These are phyloP conservation scores for Rutstroemia sp. DNA, from an alignment of 2,329 filamentous ascomycete species.

Conservation along the genomic window DNA sequence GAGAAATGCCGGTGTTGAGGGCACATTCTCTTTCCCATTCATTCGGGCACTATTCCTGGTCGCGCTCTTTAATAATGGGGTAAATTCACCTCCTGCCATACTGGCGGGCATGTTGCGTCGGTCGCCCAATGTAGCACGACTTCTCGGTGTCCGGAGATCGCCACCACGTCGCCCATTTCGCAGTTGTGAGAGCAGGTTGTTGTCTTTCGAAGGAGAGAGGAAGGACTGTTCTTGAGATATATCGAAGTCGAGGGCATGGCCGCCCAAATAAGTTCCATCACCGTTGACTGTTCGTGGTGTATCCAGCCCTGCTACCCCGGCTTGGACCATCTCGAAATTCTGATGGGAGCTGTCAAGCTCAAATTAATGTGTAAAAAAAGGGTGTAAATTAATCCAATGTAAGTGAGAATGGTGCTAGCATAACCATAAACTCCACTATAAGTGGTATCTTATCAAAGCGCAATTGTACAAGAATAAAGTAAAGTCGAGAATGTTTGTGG, in stretches of 20 bases:
- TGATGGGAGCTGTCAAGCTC: slow-evolving; percentile 16
- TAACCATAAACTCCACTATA: slow-evolving; percentile 26
- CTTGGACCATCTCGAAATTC: slow-evolving; percentile 50
- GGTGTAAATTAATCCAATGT: slow-evolving; percentile 15
- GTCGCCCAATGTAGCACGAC: slow-evolving; percentile 61
- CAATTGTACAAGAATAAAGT: slow-evolving; percentile 5
- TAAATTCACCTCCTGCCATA: slow-evolving; percentile 73
- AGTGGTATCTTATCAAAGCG: slow-evolving; percentile 11
- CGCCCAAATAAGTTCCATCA: slow-evolving; percentile 73
- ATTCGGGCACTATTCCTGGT: slow-evolving; percentile 63
- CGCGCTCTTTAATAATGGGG: slow-evolving; percentile 80
- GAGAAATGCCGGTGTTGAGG: slow-evolving; percentile 62
- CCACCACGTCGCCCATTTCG: slow-evolving; percentile 53
- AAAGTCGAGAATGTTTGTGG: not conserved
- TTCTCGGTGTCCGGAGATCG: slow-evolving; percentile 64
- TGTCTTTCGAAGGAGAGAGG: slow-evolving; percentile 66
- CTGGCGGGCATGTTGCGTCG: slow-evolving; percentile 60
- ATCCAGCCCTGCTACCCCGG: slow-evolving; percentile 61
- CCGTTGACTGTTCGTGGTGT: slow-evolving; percentile 80
- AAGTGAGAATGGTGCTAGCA: slow-evolving; percentile 17
- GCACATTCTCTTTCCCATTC: slow-evolving; percentile 54
- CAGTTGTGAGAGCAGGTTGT: slow-evolving; percentile 66
- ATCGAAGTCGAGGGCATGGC: slow-evolving; percentile 63
- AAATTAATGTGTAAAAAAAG: slow-evolving; percentile 14
- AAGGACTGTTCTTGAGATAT: slow-evolving; percentile 86